Evolutionary conservation across 2,329 filamentous ascomycete genomes (phyloP).

Genomic region (Xylariaceae sp.): DNA sequence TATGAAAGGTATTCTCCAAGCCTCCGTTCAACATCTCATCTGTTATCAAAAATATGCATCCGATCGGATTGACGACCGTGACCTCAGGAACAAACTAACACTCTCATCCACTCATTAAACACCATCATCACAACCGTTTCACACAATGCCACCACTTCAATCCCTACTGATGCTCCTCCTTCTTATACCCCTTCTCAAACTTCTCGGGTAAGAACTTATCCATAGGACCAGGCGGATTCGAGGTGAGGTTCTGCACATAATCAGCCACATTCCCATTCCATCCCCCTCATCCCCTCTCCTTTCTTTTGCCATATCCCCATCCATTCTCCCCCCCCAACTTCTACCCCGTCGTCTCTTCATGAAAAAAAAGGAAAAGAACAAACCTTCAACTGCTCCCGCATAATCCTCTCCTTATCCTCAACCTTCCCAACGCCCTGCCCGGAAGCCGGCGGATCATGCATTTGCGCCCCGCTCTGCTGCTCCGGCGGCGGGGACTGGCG

Average conservation of each 20-base stretch:
- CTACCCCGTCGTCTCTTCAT: too few species aligned
- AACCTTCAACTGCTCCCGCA: conserved; percentile 50
- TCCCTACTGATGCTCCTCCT: neutral
- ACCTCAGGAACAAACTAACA: neutral
- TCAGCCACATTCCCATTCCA: too few species aligned
- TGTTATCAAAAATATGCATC: neutral
- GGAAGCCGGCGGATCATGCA: conserved; percentile 51
- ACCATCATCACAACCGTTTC: neutral
- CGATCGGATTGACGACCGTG: neutral
- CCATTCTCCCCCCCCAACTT: too few species aligned
- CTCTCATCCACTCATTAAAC: too few species aligned
- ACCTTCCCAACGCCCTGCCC: conserved; percentile 54
- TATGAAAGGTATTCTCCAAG: too few species aligned
- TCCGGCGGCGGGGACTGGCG: conserved; percentile 75
- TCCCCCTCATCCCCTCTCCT: too few species aligned
- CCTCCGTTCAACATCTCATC: too few species aligned
- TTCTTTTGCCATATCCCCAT: too few species aligned
- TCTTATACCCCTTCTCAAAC: conserved; percentile 45
- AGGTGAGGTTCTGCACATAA: conserved; percentile 43
- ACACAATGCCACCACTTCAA: neutral
- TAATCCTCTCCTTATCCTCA: conserved; percentile 48
- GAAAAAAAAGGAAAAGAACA: conserved; percentile 11
- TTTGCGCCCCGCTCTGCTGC: conserved; percentile 59
- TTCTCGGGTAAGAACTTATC: conserved; percentile 57
- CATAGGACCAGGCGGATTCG: conserved; percentile 62